Evolutionary conservation across 306 rosid species (phyloP), one percentile per base, ranked within the genome.

Genomic region (Dalbergia cochinchinensis): DNA sequence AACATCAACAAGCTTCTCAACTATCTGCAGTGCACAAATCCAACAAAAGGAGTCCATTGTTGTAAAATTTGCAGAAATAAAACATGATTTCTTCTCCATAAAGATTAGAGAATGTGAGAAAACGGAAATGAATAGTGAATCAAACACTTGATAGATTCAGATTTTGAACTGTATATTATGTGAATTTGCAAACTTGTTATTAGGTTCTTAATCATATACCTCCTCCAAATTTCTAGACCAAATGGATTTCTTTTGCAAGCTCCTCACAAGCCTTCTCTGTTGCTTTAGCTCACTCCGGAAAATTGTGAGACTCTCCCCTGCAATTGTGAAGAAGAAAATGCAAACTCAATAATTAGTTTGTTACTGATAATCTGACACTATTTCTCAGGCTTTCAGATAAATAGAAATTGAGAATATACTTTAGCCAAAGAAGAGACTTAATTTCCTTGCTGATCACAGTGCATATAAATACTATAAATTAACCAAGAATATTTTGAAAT

Each of bases 211-310:
- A 68, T 57, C 26, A 63, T 82, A 78, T 93, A 93, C 99, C 99
- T 90, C 97, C 48, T 91, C 97, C 85, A 91, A 87, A 83, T 57
- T 87, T 83, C 84, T 88, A 41, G 91, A 90, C 98, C 99, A 96
- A 35, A 94, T 93, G 81, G 94, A 89, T 82, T 90, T 96, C 90
- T 79, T 93, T 89, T 92, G 88, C 92, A 93, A 85, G 88, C 85
- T 86, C 86, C 81, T 90, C 78, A 91, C 98, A 39, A 90, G 86
- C 91, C 86, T 96, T 85, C 85, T 90, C 81, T 96, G 96, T 64
- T 93, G 88, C 80, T 86, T 92, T 51, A 93, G 82, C 87, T 96
- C 99, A 65, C 96, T 89, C 67, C 87, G 93, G 65, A 93, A 89
- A 54, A 87, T 79, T 67, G 87, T 76, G 69, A 96, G 79, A 76